Base-by-base conservation (phyloP, 2,329 filamentous ascomycete genomes). In the Cladophialophora psammophila region DNA sequence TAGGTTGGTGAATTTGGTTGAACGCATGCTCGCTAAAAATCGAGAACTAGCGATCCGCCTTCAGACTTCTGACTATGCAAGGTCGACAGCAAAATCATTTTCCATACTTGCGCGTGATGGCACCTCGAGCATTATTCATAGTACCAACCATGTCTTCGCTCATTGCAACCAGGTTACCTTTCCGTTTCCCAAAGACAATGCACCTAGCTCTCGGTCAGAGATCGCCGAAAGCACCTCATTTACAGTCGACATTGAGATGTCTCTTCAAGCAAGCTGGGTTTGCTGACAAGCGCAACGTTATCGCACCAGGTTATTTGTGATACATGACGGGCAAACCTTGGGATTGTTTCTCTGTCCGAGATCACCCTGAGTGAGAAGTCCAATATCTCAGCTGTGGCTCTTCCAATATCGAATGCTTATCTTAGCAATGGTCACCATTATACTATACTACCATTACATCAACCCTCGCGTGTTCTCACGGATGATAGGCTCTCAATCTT, bases 51-150 rank as follows among this genome's bases (percentile, higher is more conserved):
- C 20, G 12, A 26, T 10, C 9, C 48, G 48, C 18, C 48, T 52
- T 15, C 48, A 26, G 12, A n/a, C 48, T 52, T 52, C 48, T 52
- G 48, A 52, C 12, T 52, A 52, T 26, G 18, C 48, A 26, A 52
- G 18, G 12, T 52, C 48, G 9, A 52, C 48, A 20, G 48, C 3
- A 52, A 2, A 26, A 1, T 52, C 48, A 9, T 9, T 52, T 2
- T 13, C 12, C 5, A 5, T n/a, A 10, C 5, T 52, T 52, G 18
- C 48, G 13, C 12, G 9, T 26, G 48, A 52, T 52, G 48, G 18
- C 48, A 52, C 48, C 48, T 52, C 48, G 48, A 52, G 13, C 12
- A 52, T 52, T 26, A 52, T 26, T 52, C 12, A 2, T 20, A 26
- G 13, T n/a, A 26, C 13, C 20, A 26, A n/a, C 9, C 5, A 26